Evolutionary conservation across 352 stramenopile genomes (phyloP).

Genomic region (Phytopythium kandeliae): DNA sequence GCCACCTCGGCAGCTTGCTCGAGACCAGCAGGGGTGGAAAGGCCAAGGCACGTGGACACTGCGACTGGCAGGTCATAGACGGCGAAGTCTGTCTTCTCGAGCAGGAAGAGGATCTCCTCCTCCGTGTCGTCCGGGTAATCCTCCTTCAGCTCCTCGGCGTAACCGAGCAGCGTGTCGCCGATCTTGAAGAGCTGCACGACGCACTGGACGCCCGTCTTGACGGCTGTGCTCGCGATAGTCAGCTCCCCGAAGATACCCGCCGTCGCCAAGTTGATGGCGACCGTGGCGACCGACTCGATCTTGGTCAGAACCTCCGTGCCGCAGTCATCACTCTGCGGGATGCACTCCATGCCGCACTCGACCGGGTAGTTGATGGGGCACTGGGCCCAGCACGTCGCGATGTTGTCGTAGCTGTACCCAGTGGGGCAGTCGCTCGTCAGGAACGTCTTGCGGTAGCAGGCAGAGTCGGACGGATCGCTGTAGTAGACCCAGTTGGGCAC

Average conservation of each 20-base stretch:
- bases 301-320: constrained; percentile 41
- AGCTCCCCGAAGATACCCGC: constrained; percentile 51
- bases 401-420: constrained; percentile 44
- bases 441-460: constrained; percentile 50
- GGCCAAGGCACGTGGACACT: constrained; percentile 45
- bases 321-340: constrained; percentile 66
- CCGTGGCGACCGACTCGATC: constrained; percentile 35
- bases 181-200: constrained; percentile 34
- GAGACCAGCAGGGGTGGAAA: constrained; percentile 17
- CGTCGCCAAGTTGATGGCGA: constrained; percentile 41
- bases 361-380: constrained; percentile 72
- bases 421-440: constrained; percentile 24
- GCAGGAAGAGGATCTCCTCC: constrained; percentile 33
- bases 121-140: constrained; percentile 36
- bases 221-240: constrained; percentile 25
- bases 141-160: constrained; percentile 29
- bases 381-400: constrained; percentile 54
- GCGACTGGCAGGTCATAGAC: constrained; percentile 49
- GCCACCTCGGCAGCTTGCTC: constrained; percentile 16
- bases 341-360: constrained; percentile 59
- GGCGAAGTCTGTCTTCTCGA: constrained; percentile 52
- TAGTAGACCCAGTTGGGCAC: constrained; percentile 28
- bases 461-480: constrained; percentile 13
- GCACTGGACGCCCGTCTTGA: constrained; percentile 43
- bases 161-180: constrained; percentile 31